phyloP scores from a whole-genome alignment of 805 yeast species.

The Hanseniaspora clermontiae region DNA sequence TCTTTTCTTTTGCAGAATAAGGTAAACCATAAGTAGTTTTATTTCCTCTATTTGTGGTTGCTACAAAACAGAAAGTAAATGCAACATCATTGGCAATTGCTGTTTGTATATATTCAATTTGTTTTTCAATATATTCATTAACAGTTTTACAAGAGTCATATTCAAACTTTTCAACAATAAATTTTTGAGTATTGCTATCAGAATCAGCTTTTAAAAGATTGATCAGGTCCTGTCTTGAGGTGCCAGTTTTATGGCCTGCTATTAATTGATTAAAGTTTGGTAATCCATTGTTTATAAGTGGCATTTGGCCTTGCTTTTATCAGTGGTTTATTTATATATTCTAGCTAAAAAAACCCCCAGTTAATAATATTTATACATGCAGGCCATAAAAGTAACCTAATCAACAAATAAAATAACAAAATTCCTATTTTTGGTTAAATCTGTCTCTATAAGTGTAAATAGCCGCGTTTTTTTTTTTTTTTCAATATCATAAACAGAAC shows the following conservation, averaged over 20 bases:
- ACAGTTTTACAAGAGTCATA: background rate
- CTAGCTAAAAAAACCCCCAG: no score
- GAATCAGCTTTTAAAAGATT: background rate
- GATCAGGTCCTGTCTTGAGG: background rate
- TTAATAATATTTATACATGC: no score
- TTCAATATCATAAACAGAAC: no score
- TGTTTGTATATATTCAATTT: background rate
- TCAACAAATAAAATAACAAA: background rate
- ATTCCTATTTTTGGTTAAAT: background rate
- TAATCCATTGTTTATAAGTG: background rate
- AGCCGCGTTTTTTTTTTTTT: background rate
- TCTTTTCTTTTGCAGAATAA: background rate
- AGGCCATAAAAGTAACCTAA: no score
- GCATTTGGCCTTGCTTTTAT: background rate
- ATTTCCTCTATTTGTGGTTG: constrained; percentile 5
- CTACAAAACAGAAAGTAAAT: background rate
- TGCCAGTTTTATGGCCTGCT: background rate
- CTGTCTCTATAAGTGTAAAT: background rate
- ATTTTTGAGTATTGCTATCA: background rate
- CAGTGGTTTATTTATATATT: no score
- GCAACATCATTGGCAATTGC: constrained; percentile 11
- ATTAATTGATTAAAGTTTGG: constrained; percentile 8
- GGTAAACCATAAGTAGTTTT: background rate
- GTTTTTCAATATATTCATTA: background rate
- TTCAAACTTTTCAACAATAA: background rate